phyloP scores from a whole-genome alignment of 2,329 filamentous ascomycete genomes.

The Aspergillus sp. region DNA sequence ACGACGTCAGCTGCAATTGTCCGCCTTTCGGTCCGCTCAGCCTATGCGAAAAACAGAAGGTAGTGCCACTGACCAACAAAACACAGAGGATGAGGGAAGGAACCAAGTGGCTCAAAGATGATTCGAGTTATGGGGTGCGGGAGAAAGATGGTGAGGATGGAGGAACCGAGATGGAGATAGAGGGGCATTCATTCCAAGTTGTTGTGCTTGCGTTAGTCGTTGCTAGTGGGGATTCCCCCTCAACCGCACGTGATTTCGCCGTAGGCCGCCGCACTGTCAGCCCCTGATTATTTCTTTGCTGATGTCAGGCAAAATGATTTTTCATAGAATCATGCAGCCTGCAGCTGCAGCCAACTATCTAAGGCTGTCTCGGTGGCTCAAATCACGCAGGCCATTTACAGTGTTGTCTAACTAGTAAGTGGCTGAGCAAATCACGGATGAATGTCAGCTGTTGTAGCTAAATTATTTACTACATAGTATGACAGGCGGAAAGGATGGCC shows the following conservation, averaged over 20 bases:
- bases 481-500: too few relatives aligned
- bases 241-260: conserved; percentile 20
- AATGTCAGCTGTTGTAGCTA: too few relatives aligned
- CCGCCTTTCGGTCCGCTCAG: conserved; percentile 14
- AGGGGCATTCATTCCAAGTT: conserved; percentile 33
- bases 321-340: conserved; percentile 6
- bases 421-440: neutral
- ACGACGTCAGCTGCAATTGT: conserved; percentile 29
- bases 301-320: conserved; percentile 8
- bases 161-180: conserved; percentile 28
- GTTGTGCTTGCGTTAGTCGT: conserved; percentile 30
- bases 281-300: conserved; percentile 9
- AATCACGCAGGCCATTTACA: neutral
- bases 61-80: conserved; percentile 12
- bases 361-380: neutral
- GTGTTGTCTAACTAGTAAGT: neutral
- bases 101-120: conserved; percentile 1
- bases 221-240: conserved; percentile 24
- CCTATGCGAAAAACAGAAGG: neutral
- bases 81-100: conserved; percentile 17
- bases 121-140: conserved; percentile 12
- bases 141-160: conserved; percentile 16
- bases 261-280: conserved; percentile 15
- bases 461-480: too few relatives aligned
- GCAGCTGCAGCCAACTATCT: conserved; percentile 2